Evolutionary conservation across 169 alveolate genomes (phyloP), one percentile per base, ranked within the genome.

Genomic region (Plasmodium gonderi): DNA sequence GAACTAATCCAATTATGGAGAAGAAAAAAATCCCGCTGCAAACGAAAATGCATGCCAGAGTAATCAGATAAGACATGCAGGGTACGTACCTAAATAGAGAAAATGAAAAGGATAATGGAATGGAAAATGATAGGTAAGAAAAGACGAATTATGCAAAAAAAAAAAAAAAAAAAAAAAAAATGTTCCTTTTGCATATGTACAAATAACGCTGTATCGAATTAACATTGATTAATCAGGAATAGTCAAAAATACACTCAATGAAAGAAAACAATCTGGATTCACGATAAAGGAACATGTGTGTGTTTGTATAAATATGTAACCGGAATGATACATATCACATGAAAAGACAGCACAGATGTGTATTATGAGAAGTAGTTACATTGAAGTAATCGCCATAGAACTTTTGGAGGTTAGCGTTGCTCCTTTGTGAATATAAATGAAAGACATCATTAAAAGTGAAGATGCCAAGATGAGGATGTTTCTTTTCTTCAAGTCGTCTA

Each of bases 341-440:
- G n/a, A n/a, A n/a, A n/a, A n/a, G n/a, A n/a, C n/a, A n/a, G n/a
- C n/a, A n/a, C n/a, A n/a, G n/a, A n/a, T n/a, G n/a, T n/a, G n/a
- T n/a, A n/a, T n/a, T n/a, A n/a, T n/a, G n/a, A n/a, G n/a, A n/a
- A n/a, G 14, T 8, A 20, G n/a, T 90, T 90, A 90, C 94, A 90
- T 64, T 47, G 72, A 67, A 0, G 91, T 77, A 6, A 90, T 90
- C 40, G 94, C 79, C 67, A 78, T 78, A 1, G 94, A 65, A 49
- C 94, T 90, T 47, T 65, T 44, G 5, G 80, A 64, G n/a, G 94
- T 90, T 14, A 90, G 60, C 6, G 94, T 77, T 8, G 94, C 94
- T 11, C 94, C 94, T 33, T 90, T 90, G 60, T 90, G 94, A 68
- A 90, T 90, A 23, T 90, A 90, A 42, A 90, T 90, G 80, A 90